Percentiles rank a stretch among this genome's conserved stretches.
phyloP scores from a whole-genome alignment of 129 eudicot genomes.

The Arctium lappa region DNA sequence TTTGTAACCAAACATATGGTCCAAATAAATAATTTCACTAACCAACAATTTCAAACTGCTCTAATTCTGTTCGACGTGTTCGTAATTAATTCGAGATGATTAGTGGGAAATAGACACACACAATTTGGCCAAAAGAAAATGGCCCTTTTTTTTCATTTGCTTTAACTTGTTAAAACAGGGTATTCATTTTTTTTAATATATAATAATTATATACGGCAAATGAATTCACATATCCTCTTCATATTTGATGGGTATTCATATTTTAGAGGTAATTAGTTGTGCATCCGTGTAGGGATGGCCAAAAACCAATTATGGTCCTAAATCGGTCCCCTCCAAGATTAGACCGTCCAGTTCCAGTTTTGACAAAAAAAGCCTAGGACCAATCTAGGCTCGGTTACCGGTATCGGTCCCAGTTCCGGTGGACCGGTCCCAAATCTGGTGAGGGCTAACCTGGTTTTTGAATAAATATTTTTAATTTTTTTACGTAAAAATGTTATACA shows the following conservation, averaged over 20 bases:
- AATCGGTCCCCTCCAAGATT: too few relatives aligned
- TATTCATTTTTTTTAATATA: too few relatives aligned
- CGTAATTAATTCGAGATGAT: neutral
- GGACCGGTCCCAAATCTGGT: neutral
- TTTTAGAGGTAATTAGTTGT: too few relatives aligned
- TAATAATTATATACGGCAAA: too few relatives aligned
- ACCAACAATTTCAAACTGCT: neutral
- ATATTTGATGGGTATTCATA: too few relatives aligned
- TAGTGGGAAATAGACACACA: too few relatives aligned
- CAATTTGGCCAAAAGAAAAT: too few relatives aligned
- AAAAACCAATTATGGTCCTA: neutral
- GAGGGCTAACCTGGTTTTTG: neutral
- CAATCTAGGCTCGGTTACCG: neutral
- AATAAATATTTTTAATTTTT: too few relatives aligned
- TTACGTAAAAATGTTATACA: neutral
- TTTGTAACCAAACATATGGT: neutral
- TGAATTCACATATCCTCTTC: too few relatives aligned
- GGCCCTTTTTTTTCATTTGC: too few relatives aligned
- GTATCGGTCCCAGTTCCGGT: too few relatives aligned
- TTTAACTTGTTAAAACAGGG: too few relatives aligned
- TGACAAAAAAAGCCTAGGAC: neutral
- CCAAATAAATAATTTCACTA: neutral
- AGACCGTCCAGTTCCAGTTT: neutral
- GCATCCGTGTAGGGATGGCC: neutral
- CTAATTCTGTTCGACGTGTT: neutral